Conservation (phyloP, 2,329 filamentous ascomycete genomes). For the Juglanconis sp. region DNA sequence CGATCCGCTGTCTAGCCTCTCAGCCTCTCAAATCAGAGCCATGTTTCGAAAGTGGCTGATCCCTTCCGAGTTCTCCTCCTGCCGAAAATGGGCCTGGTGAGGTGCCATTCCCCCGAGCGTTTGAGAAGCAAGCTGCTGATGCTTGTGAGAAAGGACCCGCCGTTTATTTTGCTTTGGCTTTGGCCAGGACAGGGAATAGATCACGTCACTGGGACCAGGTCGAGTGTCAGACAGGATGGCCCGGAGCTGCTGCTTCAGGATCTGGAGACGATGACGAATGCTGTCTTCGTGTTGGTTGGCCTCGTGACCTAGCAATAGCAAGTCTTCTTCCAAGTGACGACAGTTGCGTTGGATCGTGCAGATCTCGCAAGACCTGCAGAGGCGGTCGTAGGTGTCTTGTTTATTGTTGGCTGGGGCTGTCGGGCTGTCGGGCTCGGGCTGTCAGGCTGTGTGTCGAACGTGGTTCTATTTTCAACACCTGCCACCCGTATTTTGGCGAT, state of each 20-base stretch:
- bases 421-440: neutral
- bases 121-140: neutral
- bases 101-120: neutral
- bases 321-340: too few species aligned
- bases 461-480: slow-evolving; percentile 11
- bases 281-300: neutral
- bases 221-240: neutral
- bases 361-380: too few species aligned
- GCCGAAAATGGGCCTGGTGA: neutral
- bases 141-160: neutral
- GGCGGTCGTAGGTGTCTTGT: too few species aligned
- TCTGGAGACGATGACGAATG: slow-evolving; percentile 7
- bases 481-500: slow-evolving; percentile 11
- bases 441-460: neutral
- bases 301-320: too few species aligned
- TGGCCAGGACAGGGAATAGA: neutral
- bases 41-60: slow-evolving; percentile 9
- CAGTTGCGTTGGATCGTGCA: too few species aligned
- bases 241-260: neutral
- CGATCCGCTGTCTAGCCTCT: slow-evolving; percentile 4
- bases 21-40: slow-evolving; percentile 2
- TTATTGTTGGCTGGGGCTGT: too few species aligned
- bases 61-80: slow-evolving; percentile 3
- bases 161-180: neutral
- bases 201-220: slow-evolving; percentile 13